Base-by-base conservation (phyloP, 345 rosid genomes). In the Camelina sativa region DNA sequence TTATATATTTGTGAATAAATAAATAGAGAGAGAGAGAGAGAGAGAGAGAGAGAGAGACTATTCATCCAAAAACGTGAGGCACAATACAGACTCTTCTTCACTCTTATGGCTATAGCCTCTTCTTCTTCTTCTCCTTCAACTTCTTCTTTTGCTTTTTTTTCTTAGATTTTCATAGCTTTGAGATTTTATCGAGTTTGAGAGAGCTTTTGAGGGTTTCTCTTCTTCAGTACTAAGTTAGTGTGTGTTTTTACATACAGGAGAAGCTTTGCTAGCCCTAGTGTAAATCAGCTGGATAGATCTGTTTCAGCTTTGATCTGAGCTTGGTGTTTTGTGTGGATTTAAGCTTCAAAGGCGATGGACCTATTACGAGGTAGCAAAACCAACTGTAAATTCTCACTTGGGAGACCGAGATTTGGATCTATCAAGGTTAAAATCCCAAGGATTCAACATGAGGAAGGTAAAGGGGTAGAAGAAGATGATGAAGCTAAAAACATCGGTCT, bases 1-100 rank as follows among this genome's bases (percentile, higher is more conserved):
- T n/a, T 50, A 47, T 32, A 35, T 16, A 58, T 5, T 6, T 43
- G 8, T 62, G 8, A 62, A 22, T 47, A 48, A 19, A 56, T 62
- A 65, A 30, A 59, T 65, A 60, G 20, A 67, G 70, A 67, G 28
- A 67, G 70, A 67, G 20, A 67, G 70, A 60, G 20, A 67, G 70
- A 60, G 20, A 67, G 70, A 60, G 20, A 67, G 70, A 60, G 20
- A 67, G 70, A 67, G 28, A 67, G 70, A 67, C 65, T 72, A 62
- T 78, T 78, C 73, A 72, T 54, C 74, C 52, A 22, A 59, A 77
- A 78, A 72, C 77, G 77, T 78, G 81, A 78, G 78, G 62, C 60
- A 76, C 80, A 76, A 69, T 63, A 75, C 62, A 72, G 69, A 72
- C 78, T 77, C 76, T 78, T 78, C 73, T 34, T 66, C 78, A 72